Evolutionary conservation across 495 filamentous ascomycete genomes (phyloP).

Genomic region (Mytilinidion resinicola): DNA sequence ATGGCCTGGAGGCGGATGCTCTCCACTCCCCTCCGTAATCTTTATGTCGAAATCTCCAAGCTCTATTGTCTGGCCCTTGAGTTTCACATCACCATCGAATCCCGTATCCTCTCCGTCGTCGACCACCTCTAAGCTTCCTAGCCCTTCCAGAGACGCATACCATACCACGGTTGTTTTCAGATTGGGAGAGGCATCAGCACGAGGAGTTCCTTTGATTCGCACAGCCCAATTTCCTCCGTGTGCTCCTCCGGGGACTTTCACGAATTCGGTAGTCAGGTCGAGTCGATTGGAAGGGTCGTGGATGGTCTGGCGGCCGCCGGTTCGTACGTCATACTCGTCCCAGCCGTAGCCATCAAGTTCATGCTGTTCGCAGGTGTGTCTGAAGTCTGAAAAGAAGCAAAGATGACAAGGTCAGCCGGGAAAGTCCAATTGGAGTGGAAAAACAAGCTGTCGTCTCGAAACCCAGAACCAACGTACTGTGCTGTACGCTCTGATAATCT

Average conservation of each 20-base stretch:
- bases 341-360: slow-evolving; percentile 97
- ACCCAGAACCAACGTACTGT: slow-evolving; percentile 52
- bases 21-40: slow-evolving; percentile 60
- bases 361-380: slow-evolving; percentile 93
- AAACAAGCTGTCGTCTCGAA: background rate
- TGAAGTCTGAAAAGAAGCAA: slow-evolving; percentile 77
- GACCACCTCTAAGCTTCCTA: slow-evolving; percentile 57
- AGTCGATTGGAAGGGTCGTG: slow-evolving; percentile 80
- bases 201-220: slow-evolving; percentile 74
- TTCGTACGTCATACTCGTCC: slow-evolving; percentile 89
- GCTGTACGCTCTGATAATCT: slow-evolving; percentile 66
- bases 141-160: slow-evolving; percentile 72
- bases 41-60: slow-evolving; percentile 82
- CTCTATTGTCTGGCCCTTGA: slow-evolving; percentile 64
- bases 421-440: slow-evolving; percentile 1
- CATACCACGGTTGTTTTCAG: slow-evolving; percentile 74
- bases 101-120: slow-evolving; percentile 46
- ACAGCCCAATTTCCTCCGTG: slow-evolving; percentile 91
- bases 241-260: slow-evolving; percentile 83
- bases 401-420: background rate
- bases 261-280: slow-evolving; percentile 85
- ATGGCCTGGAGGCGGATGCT: slow-evolving; percentile 55
- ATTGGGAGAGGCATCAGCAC: slow-evolving; percentile 55
- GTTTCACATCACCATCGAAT: slow-evolving; percentile 63
- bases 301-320: slow-evolving; percentile 81